A percentile compares a stretch with the other conserved stretches of the same genome.
Evolutionary conservation across 768 basidiomycete species (phyloP).

Genomic region (Coprinopsis cinerea): DNA sequence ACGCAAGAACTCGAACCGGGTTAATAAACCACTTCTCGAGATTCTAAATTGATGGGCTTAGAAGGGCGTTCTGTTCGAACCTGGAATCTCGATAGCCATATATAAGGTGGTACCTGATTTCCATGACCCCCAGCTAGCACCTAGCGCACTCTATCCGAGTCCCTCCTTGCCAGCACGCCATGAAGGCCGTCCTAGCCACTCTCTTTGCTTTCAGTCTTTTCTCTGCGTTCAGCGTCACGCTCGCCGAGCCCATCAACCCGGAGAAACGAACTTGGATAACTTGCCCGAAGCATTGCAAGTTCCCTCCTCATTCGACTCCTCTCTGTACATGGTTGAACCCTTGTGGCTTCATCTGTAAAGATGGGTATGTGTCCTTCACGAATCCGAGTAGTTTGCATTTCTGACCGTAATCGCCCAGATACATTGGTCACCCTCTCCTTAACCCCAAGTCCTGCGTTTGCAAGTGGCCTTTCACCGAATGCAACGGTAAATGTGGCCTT

Average conservation of each 20-base stretch:
- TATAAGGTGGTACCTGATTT: not conserved
- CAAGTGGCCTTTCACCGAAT: constrained; percentile 32
- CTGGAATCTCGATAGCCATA: constrained; percentile 1
- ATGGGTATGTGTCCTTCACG: constrained; percentile 30
- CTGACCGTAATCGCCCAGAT: constrained; percentile 13
- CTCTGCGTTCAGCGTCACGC: not conserved
- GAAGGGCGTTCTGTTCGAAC: not conserved
- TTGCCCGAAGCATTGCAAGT: constrained; percentile 17
- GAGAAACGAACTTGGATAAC: constrained; percentile 3
- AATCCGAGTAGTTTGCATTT: too few species aligned
- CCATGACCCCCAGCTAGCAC: not conserved
- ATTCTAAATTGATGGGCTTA: not conserved
- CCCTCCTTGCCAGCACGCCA: not conserved
- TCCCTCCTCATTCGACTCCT: constrained; percentile 35
- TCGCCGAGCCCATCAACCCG: not conserved
- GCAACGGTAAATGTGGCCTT: constrained; percentile 44
- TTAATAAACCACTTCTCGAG: too few species aligned
- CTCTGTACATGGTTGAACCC: constrained; percentile 29
- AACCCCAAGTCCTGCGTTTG: constrained; percentile 38
- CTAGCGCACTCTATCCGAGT: constrained; percentile 1
- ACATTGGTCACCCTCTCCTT: constrained; percentile 23
- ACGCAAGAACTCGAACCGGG: too few species aligned
- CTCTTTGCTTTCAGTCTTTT: constrained; percentile 2
- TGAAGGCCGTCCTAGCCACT: constrained; percentile 5
- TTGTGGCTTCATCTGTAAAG: constrained; percentile 41